Evolutionary conservation across 192 early-diverging fungal genomes (phyloP).

Genomic region (Umbelopsis sp.): DNA sequence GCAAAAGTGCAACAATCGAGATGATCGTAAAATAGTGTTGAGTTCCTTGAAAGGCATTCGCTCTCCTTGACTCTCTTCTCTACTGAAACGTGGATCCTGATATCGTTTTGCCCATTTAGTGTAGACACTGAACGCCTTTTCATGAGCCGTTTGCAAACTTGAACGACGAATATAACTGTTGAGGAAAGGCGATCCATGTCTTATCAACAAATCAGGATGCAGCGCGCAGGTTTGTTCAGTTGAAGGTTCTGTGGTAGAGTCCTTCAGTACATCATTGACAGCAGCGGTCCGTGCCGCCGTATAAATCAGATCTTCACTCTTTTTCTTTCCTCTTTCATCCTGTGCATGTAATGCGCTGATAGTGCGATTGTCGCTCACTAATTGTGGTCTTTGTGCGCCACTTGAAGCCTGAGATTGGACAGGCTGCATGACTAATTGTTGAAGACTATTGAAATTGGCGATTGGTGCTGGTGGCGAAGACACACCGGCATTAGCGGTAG

Average conservation of each 20-base stretch:
- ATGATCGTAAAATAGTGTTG: conserved; percentile 52
- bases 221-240: conserved; percentile 24
- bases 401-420: not conserved
- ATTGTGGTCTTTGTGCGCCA: not conserved
- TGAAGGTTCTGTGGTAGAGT: conserved; percentile 31
- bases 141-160: conserved; percentile 50
- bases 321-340: not conserved
- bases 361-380: not conserved
- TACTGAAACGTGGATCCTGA: conserved; percentile 34
- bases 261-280: conserved; percentile 33
- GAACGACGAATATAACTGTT: conserved; percentile 48
- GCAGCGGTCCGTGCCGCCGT: conserved; percentile 33
- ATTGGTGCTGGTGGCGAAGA: not conserved
- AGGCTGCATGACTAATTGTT: not conserved
- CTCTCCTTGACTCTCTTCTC: conserved; percentile 36
- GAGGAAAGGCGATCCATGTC: conserved; percentile 57
- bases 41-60: conserved; percentile 51
- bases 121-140: conserved; percentile 57
- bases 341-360: not conserved
- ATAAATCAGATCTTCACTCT: conserved; percentile 29
- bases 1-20: conserved; percentile 61
- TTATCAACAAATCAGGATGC: conserved; percentile 46
- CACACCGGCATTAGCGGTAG: not conserved
- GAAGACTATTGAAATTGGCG: not conserved
- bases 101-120: conserved; percentile 58